Base-by-base conservation (phyloP, 331 rosid genomes). In the Cucumis variabilis region DNA sequence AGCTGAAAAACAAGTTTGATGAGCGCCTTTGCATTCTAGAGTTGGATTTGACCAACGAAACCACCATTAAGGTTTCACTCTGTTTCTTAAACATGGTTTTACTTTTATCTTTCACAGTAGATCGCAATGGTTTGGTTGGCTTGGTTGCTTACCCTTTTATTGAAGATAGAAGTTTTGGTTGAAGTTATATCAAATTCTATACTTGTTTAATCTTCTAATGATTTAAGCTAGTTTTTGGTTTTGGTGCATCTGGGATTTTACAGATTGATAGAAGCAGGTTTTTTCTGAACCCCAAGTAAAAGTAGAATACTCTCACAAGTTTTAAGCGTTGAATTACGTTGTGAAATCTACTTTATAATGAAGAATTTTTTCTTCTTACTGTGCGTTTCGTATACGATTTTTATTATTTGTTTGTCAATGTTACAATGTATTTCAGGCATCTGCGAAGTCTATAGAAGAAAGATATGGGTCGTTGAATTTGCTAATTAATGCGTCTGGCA, bases 401-500 rank as follows among this genome's bases (percentile, higher is more conserved):
- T 2, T 44, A 65, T 27, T 9, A 20, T 76, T 41, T 50, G 67
- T 76, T 65, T 37, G 33, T 82, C 83, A 33, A 60, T 20, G 85
- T 60, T 33, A 30, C 41, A 60, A 27, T 80, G 87, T 84, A 50
- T 90, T 90, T 91, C 95, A 95, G 99, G 97, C 92, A 91, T 92
- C 95, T 83, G 96, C 98, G 24, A 91, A 88, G 89, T 93, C 94
- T 30, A 89, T 97, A 41, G 88, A 83, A 84, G 93, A 94, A 85
- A 92, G 86, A 86, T 94, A 92, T 85, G 99, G 99, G 55, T 93
- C 90, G 73, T 88, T 95, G 87, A 97, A 97, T 91, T 93, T 97
- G 90, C 98, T 97, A 14, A 90, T 97, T 71, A 97, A 97, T 91
- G 95, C 96, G 6, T 92, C 99, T 87, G 99, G 99, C 28, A 90